Conservation (phyloP, 2,329 filamentous ascomycete genomes). For the Colletotrichum spinosum region DNA sequence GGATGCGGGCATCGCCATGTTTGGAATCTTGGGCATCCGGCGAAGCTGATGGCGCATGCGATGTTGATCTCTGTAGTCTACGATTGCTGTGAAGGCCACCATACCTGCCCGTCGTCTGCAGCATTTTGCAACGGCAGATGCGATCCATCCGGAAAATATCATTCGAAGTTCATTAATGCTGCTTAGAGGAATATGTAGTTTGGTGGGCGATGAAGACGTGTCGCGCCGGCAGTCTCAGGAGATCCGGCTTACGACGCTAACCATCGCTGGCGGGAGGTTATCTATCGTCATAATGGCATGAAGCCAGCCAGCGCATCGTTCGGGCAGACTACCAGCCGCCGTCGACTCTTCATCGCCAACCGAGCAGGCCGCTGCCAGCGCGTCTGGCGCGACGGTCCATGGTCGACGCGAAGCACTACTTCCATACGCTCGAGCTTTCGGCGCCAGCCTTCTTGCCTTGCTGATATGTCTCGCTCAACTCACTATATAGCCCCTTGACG, state of each 20-base stretch:
- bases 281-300: too few relatives aligned
- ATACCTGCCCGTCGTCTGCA: background rate
- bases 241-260: too few relatives aligned
- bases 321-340: constrained; percentile 8
- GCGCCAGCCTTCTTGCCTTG: constrained; percentile 56
- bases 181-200: too few relatives aligned
- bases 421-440: constrained; percentile 62
- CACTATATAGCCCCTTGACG: constrained; percentile 61
- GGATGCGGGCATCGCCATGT: too few relatives aligned
- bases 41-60: constrained; percentile 8
- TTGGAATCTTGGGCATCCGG: background rate
- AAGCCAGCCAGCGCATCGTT: too few relatives aligned
- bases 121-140: background rate
- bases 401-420: constrained; percentile 42
- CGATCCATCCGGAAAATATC: too few relatives aligned
- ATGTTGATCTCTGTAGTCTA: constrained; percentile 16
- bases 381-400: background rate
- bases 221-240: too few relatives aligned
- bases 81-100: too few relatives aligned
- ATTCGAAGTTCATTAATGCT: too few relatives aligned
- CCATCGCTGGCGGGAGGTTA: too few relatives aligned
- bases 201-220: background rate
- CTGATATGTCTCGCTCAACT: constrained; percentile 61
- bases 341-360: background rate
- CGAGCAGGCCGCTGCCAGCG: constrained; percentile 1